Evolutionary conservation across 768 basidiomycete genomes (phyloP).

Genomic region (Holtermanniella nyarrowii): DNA sequence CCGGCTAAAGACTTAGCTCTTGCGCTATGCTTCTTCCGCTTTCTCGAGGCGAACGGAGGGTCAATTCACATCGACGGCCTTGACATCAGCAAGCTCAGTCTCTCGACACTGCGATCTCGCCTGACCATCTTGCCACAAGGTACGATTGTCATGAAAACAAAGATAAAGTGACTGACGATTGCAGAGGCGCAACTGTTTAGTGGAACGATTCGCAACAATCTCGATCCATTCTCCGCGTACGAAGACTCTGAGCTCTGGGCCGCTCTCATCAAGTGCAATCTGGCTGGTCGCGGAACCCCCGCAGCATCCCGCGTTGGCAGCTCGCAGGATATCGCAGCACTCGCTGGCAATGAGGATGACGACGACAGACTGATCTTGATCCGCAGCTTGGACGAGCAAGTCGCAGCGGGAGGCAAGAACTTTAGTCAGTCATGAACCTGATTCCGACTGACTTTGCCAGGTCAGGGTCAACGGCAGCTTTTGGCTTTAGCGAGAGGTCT

Average conservation of each 20-base stretch:
- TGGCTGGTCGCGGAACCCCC: constrained; percentile 15
- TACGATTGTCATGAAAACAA: constrained; percentile 8
- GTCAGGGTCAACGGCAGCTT: constrained; percentile 52
- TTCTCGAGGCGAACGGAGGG: constrained; percentile 41
- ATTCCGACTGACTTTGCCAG: constrained; percentile 3
- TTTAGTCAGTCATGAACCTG: constrained; percentile 41
- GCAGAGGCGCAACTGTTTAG: constrained; percentile 36
- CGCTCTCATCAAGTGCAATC: constrained; percentile 28
- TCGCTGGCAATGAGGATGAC: constrained; percentile 10
- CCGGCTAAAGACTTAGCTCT: constrained; percentile 27
- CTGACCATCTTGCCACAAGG: constrained; percentile 50
- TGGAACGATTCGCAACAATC: constrained; percentile 39
- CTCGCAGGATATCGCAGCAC: neutral
- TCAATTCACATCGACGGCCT: constrained; percentile 42
- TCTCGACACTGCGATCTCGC: constrained; percentile 51
- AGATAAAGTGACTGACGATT: neutral
- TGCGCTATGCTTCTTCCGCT: constrained; percentile 44
- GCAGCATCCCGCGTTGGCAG: constrained; percentile 1
- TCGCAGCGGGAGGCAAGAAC: constrained; percentile 43
- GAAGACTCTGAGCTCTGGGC: constrained; percentile 29
- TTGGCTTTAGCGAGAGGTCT: constrained; percentile 50
- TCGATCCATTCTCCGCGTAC: constrained; percentile 37
- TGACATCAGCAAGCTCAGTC: constrained; percentile 39
- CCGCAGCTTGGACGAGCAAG: constrained; percentile 37
- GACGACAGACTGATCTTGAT: constrained; percentile 33